Evolutionary conservation across 495 filamentous ascomycete species (phyloP), one percentile per base, ranked within the genome.

Genomic region (Friedmanniomyces simplex): DNA sequence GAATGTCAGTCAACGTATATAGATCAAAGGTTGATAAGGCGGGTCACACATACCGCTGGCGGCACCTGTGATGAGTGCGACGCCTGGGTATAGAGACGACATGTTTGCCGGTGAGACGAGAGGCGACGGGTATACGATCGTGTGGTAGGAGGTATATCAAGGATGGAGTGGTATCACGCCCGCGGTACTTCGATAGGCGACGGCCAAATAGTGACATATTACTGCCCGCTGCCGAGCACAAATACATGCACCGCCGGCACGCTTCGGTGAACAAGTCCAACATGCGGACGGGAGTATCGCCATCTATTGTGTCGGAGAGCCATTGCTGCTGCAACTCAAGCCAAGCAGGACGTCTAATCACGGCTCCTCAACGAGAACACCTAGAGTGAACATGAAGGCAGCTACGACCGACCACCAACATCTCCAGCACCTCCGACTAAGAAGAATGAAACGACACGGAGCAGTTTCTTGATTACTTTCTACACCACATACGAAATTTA

Each of bases 71-170:
- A 43, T 54, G 4, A 62, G 43, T 7, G 54, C 59, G 8, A 62
- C 59, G 42, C 59, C 59, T 24, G 59, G 54, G 24, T 22, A 62
- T 11, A 57, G 59, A 28, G 54, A 28, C 58, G 55, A 55, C 6
- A 14, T 53, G 28, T 47, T 21, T 52, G 24, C 7, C 8, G 16
- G 16, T 18, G 50, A 52, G 32, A 3, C 6, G 22, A 49, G 46
- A 16, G 46, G 7, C 20, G 7, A 49, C 5, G 25, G 13, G 18
- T 49, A n/a, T n/a, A n/a, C n/a, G n/a, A n/a, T n/a, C n/a, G n/a
- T n/a, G n/a, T n/a, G n/a, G n/a, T n/a, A n/a, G n/a, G n/a, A n/a
- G n/a, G n/a, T n/a, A n/a, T n/a, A n/a, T n/a, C n/a, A n/a, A n/a
- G n/a, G n/a, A n/a, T n/a, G n/a, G n/a, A n/a, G n/a, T n/a, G n/a